Percentiles rank a stretch among this genome's conserved stretches.
These are phyloP conservation scores for Candida arabinofermentans DNA, from an alignment of 805 yeast genomes.

Conservation along the genomic window DNA sequence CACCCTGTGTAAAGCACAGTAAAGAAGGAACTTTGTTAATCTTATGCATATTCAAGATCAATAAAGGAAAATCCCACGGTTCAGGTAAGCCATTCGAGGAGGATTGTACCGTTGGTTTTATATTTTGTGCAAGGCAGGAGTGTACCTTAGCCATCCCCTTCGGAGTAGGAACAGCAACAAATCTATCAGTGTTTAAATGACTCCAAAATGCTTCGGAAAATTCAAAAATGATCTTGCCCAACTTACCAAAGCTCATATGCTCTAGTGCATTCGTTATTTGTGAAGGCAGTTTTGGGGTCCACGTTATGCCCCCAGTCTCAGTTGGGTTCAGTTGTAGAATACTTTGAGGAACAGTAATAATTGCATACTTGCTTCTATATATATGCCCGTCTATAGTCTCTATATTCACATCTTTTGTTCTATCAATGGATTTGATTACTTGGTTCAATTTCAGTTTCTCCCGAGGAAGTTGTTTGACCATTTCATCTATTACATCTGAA, in stretches of 20 bases:
- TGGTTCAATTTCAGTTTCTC: conserved; percentile 37
- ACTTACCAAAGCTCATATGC: conserved; percentile 55
- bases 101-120: neutral
- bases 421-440: conserved; percentile 39
- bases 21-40: conserved; percentile 49
- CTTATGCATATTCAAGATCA: conserved; percentile 56
- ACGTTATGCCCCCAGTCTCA: conserved; percentile 45
- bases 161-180: conserved; percentile 41
- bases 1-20: conserved; percentile 66
- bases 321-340: conserved; percentile 42
- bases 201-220: conserved; percentile 63
- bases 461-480: conserved; percentile 36
- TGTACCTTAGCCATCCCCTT: conserved; percentile 8
- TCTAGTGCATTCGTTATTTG: conserved; percentile 40
- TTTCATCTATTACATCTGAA: conserved; percentile 45
- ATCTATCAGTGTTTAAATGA: conserved; percentile 42
- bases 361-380: conserved; percentile 47
- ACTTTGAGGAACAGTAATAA: conserved; percentile 79
- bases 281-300: conserved; percentile 54
- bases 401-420: conserved; percentile 27
- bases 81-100: conserved; percentile 25
- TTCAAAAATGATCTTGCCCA: conserved; percentile 72
- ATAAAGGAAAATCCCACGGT: conserved; percentile 58
- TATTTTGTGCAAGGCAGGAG: conserved; percentile 4
- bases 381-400: conserved; percentile 31